Evolutionary conservation across 331 rosid species (phyloP), one percentile per base, ranked within the genome.

Genomic region (Quercus tomentella): DNA sequence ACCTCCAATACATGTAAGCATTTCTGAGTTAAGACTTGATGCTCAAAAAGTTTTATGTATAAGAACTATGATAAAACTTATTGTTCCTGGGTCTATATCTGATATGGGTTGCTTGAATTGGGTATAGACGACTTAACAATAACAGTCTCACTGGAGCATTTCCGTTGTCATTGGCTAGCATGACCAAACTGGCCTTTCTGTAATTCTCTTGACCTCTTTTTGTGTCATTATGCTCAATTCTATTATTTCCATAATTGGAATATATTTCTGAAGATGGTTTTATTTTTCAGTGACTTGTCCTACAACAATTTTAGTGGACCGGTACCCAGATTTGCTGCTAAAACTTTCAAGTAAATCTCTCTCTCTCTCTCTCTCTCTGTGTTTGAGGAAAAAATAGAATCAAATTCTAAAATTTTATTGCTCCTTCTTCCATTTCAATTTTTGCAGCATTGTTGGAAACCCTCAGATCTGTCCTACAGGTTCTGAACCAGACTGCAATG

Each of bases 111-210:
- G 1, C 52, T 56, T 22, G 6, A 79, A 77, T 41, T 75, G 73
- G 25, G 67, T 79, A 61, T 84, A 88, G 92, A 88, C 84, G 92
- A 76, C 85, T 88, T 68, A 88, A 86, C 69, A 86, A 88, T 30
- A 88, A 88, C 75, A 88, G 87, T 75, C 82, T 88, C 58, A 77
- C 73, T 37, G 92, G 88, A 72, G 85, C 80, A 77, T 86, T 79
- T 55, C 89, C 92, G 16, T 84, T 82, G 63, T 84, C 90, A 58
- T 83, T 88, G 28, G 92, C 90, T 61, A 86, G 82, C 85, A 88
- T 88, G 92, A 80, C 89, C 20, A 87, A 88, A n/a, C 88, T 88
- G 75, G 62, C 85, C 81, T 88, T 86, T 76, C 92, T 88, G 92
- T 86, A 86, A 88, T 68, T 76, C 62, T 72, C 85, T 72, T 8